Conservation (phyloP, 352 stramenopile genomes). For the Phytophthora cactorum region DNA sequence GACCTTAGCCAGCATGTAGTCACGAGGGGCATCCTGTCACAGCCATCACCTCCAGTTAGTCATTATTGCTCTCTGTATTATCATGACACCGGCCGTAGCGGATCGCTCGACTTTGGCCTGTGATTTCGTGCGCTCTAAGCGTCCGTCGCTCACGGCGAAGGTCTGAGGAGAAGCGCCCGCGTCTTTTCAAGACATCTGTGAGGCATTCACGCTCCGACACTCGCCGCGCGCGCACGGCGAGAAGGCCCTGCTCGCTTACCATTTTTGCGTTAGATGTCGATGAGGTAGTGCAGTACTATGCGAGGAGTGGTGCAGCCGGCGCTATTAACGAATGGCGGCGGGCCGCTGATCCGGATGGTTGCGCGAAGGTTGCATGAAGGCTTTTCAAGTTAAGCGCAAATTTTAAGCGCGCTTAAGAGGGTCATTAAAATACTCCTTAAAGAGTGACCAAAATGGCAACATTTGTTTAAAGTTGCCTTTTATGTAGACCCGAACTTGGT, state of each 20-base stretch:
- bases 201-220: not conserved
- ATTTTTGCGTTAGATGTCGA: slow-evolving; percentile 87
- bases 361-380: slow-evolving; percentile 8
- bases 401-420: slow-evolving; percentile 39
- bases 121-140: slow-evolving; percentile 8
- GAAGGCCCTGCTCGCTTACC: slow-evolving; percentile 42
- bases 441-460: slow-evolving; percentile 31
- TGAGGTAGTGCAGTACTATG: slow-evolving; percentile 83
- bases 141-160: slow-evolving; percentile 4
- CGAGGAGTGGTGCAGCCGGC: slow-evolving; percentile 43
- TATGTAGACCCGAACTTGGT: slow-evolving; percentile 79
- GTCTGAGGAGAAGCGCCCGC: slow-evolving; percentile 12
- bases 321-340: slow-evolving; percentile 20
- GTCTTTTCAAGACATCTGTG: slow-evolving; percentile 1
- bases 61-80: slow-evolving; percentile 1
- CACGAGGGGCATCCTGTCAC: slow-evolving; percentile 71
- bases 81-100: slow-evolving; percentile 1
- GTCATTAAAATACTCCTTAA: slow-evolving; percentile 2
- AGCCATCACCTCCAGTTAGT: slow-evolving; percentile 32
- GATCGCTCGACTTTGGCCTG: slow-evolving; percentile 25
- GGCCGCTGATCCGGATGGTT: slow-evolving; percentile 11
- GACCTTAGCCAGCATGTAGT: slow-evolving; percentile 99
- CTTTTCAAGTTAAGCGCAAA: not conserved
- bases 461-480: slow-evolving; percentile 14
- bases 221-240: not conserved